Conservation (phyloP, 768 basidiomycete genomes). For the Rhodosporidiobolus odoratus region DNA sequence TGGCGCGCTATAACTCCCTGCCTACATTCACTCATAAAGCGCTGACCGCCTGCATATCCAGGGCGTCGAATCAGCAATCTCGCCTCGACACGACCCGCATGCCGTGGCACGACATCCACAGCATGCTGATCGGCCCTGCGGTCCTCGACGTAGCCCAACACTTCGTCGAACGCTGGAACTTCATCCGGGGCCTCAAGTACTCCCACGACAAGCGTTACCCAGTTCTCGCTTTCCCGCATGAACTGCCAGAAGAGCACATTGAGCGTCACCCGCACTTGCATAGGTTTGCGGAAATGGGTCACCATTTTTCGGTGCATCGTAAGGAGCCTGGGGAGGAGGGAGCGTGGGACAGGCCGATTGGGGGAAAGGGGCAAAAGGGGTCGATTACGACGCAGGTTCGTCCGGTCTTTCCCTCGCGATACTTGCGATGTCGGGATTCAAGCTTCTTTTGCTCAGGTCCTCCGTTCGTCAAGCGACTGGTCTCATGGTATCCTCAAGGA, state of each 20-base stretch:
- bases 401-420: neutral
- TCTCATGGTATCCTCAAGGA: conserved; percentile 85
- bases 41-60: too few species aligned
- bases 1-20: conserved; percentile 9
- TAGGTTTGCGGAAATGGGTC: conserved; percentile 58
- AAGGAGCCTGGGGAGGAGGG: neutral
- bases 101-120: conserved; percentile 57
- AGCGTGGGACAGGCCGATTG: neutral
- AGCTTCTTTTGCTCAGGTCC: conserved; percentile 54
- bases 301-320: conserved; percentile 54
- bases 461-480: conserved; percentile 88
- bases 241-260: conserved; percentile 52
- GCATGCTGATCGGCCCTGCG: conserved; percentile 71
- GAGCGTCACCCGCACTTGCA: conserved; percentile 67
- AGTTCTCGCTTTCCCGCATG: conserved; percentile 76
- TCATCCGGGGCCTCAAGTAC: conserved; percentile 43
- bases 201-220: conserved; percentile 49
- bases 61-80: conserved; percentile 35
- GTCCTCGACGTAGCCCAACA: conserved; percentile 90
- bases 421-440: neutral
- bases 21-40: too few species aligned
- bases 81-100: conserved; percentile 32
- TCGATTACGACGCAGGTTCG: conserved; percentile 45
- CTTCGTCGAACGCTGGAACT: conserved; percentile 61
- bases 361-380: conserved; percentile 9